Base-by-base conservation (phyloP, 2,329 filamentous ascomycete genomes). In the Trichoderma sp. region DNA sequence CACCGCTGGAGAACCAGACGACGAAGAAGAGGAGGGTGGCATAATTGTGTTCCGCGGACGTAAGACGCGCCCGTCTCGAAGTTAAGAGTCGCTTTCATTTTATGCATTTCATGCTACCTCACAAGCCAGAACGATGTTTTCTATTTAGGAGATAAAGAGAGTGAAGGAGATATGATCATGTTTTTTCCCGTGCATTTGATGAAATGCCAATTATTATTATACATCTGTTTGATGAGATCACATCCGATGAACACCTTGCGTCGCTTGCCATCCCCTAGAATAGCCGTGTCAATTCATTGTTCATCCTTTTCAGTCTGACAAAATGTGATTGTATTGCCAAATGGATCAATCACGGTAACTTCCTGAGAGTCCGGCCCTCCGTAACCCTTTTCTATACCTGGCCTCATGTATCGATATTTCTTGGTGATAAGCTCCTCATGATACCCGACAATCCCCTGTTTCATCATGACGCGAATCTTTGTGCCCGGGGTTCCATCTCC, bases 251-350 rank as follows among this genome's bases (percentile, higher is more conserved):
- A 24, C 5, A 24, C 9, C 14, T 24, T 24, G 11, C 11, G 21
- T 14, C 5, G 50, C 50, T 14, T 12, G 50, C 11, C n/a, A 56
- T 56, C 50, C 50, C 11, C 3, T 24, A 24, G 2, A 14, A 21
- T 24, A 24, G 14, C 35, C 12, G 2, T 41, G 24, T 21, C 24
- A 4, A 18, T 2, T n/a, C 11, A 16, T 38, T 65, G 16, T 65
- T 24, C 21, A 38, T 65, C 33, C 24, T 18, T 41, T 11, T 27
- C 35, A 38, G 14, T 64, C 21, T 78, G 60, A 27, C 63, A 77
- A 60, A 79, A 78, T 14, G 67, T 62, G 21, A 77, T 74, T 9
- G 71, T 71, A 5, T 78, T 78, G 35, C 77, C 78, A 75, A 79
- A 79, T 9, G 77, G 78, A 59, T 78, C 77, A 4, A 76, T 64